These are phyloP conservation scores for Blumeriella jaapii DNA, from an alignment of 2,329 filamentous ascomycete genomes.

Conservation along the genomic window DNA sequence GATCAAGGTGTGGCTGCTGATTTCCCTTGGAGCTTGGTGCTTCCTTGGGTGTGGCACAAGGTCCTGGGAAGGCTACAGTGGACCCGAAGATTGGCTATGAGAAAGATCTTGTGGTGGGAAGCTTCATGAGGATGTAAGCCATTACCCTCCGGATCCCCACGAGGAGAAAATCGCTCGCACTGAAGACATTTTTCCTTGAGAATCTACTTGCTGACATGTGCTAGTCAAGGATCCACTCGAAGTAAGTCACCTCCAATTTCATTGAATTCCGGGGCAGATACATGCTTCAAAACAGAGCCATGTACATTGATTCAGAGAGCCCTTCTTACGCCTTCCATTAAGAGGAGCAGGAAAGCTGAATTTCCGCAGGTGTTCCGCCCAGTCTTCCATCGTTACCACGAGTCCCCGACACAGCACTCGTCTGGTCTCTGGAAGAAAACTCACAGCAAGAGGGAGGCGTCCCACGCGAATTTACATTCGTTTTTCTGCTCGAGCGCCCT, in stretches of 20 bases:
- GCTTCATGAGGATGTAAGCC: constrained; percentile 21
- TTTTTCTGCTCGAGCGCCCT: constrained; percentile 31
- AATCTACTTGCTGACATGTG: not conserved
- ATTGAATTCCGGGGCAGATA: not conserved
- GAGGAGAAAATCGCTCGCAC: no score
- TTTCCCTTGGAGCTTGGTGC: constrained; percentile 8
- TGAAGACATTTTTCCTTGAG: not conserved
- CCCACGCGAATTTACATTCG: constrained; percentile 40
- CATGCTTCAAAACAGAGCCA: not conserved
- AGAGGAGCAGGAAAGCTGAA: no score
- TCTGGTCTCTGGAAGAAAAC: constrained; percentile 41
- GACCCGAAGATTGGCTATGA: constrained; percentile 12
- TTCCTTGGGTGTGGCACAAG: constrained; percentile 33
- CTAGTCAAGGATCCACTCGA: constrained; percentile 15
- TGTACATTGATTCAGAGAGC: no score
- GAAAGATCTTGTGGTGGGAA: constrained; percentile 15
- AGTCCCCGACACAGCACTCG: constrained; percentile 26
- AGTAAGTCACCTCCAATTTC: constrained; percentile 1
- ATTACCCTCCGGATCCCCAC: not conserved
- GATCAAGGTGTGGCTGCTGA: no score
- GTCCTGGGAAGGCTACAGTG: constrained; percentile 22
- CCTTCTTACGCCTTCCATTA: no score
- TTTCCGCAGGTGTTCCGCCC: constrained; percentile 1
- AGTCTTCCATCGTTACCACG: constrained; percentile 1
- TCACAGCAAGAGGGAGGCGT: constrained; percentile 35